Percentiles rank a stretch among this genome's conserved stretches.
Evolutionary conservation across 2,329 filamentous ascomycete genomes (phyloP).

Genomic region (Fusarium keratoplasticum): DNA sequence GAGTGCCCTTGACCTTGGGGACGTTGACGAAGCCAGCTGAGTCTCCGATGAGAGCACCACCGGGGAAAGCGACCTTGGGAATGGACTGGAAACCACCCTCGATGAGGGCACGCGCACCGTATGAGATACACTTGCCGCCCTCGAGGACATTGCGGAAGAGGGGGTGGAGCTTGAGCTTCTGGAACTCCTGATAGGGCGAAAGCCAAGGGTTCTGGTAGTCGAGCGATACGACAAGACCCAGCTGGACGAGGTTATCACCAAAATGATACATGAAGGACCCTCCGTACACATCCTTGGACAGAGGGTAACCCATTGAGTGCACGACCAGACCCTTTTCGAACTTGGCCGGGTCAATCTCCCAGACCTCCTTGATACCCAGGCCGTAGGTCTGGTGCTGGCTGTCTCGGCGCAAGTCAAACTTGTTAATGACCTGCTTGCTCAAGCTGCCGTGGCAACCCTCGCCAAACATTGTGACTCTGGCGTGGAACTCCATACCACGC

Average conservation of each 20-base stretch:
- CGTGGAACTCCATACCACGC: conserved; percentile 98
- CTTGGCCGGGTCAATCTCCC: conserved; percentile 94
- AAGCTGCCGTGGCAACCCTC: conserved; percentile 97
- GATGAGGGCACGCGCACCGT: conserved; percentile 89
- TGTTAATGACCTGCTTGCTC: conserved; percentile 94
- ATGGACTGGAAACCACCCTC: conserved; percentile 98
- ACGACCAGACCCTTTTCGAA: conserved; percentile 87
- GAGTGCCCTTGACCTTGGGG: conserved; percentile 98
- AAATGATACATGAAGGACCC: conserved; percentile 99
- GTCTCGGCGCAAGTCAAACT: conserved; percentile 89
- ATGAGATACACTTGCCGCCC: conserved; percentile 97
- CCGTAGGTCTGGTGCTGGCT: conserved; percentile 96
- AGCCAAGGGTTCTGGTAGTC: conserved; percentile 98
- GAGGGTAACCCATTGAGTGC: conserved; percentile 93
- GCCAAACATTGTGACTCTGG: conserved; percentile 87
- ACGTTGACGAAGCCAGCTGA: conserved; percentile 97
- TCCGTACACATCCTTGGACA: conserved; percentile 90
- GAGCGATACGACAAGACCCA: conserved; percentile 91
- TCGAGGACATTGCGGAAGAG: conserved; percentile 88
- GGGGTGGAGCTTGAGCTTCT: conserved; percentile 99
- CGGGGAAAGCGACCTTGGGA: conserved; percentile 95
- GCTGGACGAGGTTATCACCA: conserved; percentile 92
- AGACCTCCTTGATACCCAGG: conserved; percentile 94
- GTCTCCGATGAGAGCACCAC: conserved; percentile 94
- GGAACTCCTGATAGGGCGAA: conserved; percentile 95